Conservation (phyloP, 148 eudicot genomes). For the Cornus controversa region DNA sequence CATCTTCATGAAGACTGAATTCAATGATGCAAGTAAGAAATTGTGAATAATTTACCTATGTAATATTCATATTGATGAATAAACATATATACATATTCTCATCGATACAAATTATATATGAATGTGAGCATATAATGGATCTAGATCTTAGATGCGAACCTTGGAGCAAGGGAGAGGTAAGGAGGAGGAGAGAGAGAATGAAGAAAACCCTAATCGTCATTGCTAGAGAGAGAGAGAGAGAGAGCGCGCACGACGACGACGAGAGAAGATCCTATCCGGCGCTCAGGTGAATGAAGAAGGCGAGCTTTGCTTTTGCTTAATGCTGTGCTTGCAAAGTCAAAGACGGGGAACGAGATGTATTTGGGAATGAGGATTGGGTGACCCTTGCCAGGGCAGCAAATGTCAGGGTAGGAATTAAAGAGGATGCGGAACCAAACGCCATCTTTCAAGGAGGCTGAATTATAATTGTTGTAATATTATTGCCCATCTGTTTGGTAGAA, state of each 20-base stretch:
- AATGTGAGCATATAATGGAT: neutral
- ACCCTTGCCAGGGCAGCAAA: neutral
- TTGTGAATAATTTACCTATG: neutral
- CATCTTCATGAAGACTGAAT: neutral
- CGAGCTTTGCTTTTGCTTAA: neutral
- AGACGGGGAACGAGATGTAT: neutral
- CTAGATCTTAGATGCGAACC: conserved; percentile 39
- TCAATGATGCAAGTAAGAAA: conserved; percentile 4
- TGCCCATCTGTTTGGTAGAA: too few species aligned
- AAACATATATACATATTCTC: neutral
- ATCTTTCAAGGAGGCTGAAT: neutral
- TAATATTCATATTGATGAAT: neutral
- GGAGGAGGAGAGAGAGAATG: conserved; percentile 55
- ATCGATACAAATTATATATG: neutral
- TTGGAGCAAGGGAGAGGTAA: conserved; percentile 67
- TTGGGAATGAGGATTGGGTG: neutral
- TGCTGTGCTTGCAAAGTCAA: neutral
- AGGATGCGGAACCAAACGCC: neutral
- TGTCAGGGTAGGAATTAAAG: neutral
- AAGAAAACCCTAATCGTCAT: conserved; percentile 60
- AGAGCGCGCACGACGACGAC: neutral
- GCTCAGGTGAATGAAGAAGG: neutral
- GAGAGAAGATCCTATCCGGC: neutral
- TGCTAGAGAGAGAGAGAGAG: conserved; percentile 2
- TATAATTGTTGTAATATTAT: too few species aligned